These are phyloP conservation scores for Magnaporthiopsis poae DNA, from an alignment of 2,329 filamentous ascomycete species.

Conservation along the genomic window DNA sequence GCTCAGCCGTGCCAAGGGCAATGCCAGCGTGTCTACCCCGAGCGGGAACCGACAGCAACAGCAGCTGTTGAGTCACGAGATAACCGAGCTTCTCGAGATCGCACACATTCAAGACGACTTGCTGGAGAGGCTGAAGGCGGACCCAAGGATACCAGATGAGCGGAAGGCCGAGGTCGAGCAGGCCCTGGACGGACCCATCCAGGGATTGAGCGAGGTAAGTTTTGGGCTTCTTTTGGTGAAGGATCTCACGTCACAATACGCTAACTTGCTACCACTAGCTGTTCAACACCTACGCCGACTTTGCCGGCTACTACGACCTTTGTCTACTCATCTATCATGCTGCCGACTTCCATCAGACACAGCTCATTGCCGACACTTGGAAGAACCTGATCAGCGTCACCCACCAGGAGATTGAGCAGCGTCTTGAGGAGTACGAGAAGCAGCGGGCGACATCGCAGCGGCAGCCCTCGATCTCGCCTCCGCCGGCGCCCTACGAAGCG, in stretches of 20 bases:
- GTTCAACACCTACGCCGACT: conserved; percentile 86
- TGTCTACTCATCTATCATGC: conserved; percentile 86
- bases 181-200: conserved; percentile 67
- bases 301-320: conserved; percentile 80
- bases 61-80: conserved; percentile 74
- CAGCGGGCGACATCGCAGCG: background rate
- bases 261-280: conserved; percentile 42
- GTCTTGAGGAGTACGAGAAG: conserved; percentile 25
- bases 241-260: background rate
- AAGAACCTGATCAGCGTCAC: conserved; percentile 65
- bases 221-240: background rate
- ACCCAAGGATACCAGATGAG: conserved; percentile 57
- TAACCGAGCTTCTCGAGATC: conserved; percentile 78
- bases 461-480: conserved; percentile 28
- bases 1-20: conserved; percentile 81
- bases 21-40: conserved; percentile 72
- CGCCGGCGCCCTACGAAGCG: conserved; percentile 56
- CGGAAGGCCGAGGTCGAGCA: conserved; percentile 54
- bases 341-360: conserved; percentile 80
- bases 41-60: conserved; percentile 71
- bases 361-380: conserved; percentile 80
- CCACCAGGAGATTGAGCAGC: conserved; percentile 46
- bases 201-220: conserved; percentile 64
- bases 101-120: conserved; percentile 93
- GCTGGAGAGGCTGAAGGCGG: conserved; percentile 64